Percentiles rank a stretch among this genome's conserved stretches.
phyloP scores from a whole-genome alignment of 495 filamentous ascomycete species.

The Parathielavia appendiculata region DNA sequence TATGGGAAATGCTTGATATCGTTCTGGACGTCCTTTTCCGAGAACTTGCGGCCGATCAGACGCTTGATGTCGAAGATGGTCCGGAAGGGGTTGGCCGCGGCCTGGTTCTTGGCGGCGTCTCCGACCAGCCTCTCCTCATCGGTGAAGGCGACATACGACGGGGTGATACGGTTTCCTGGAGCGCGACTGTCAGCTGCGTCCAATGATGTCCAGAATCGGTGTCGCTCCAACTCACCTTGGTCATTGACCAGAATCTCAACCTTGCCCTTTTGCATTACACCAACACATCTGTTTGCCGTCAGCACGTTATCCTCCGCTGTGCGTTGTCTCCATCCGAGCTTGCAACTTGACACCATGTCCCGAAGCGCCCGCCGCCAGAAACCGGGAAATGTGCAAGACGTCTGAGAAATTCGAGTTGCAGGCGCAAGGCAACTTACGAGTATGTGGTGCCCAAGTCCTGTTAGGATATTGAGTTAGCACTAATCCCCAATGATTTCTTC shows the following conservation, averaged over 20 bases:
- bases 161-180: constrained; percentile 91
- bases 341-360: constrained; percentile 17
- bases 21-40: constrained; percentile 75
- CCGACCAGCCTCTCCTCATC: constrained; percentile 96
- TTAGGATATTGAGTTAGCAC: constrained; percentile 17
- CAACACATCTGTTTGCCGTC: constrained; percentile 56
- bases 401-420: neutral
- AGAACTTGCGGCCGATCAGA: constrained; percentile 83
- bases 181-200: constrained; percentile 7
- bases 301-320: constrained; percentile 12
- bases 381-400: neutral
- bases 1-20: constrained; percentile 91
- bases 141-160: constrained; percentile 97
- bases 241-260: constrained; percentile 97
- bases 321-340: neutral
- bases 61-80: constrained; percentile 96
- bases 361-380: neutral
- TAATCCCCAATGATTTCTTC: too few species aligned
- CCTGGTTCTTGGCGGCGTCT: constrained; percentile 99
- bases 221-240: constrained; percentile 45
- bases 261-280: constrained; percentile 98
- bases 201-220: neutral
- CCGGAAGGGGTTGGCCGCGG: constrained; percentile 79
- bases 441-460: constrained; percentile 95
- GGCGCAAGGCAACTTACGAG: constrained; percentile 51